Evolutionary conservation across 345 rosid genomes (phyloP).

Genomic region (Brassica nigra): DNA sequence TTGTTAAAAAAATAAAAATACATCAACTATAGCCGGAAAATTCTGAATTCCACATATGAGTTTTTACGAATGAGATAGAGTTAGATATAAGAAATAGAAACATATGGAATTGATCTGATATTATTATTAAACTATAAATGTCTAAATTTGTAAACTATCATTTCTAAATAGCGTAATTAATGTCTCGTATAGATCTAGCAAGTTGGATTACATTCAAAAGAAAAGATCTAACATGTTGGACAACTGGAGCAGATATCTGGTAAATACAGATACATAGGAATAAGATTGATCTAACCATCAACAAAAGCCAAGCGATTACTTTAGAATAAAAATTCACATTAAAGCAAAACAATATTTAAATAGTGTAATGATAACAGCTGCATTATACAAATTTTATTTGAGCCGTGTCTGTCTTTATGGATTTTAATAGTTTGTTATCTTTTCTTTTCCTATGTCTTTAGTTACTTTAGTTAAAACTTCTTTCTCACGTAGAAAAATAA

Average conservation of each 20-base stretch:
- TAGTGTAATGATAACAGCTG: constrained; percentile 43
- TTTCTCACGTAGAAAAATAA: constrained; percentile 29
- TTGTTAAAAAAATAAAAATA: not conserved
- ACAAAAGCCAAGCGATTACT: not conserved
- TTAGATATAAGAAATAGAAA: not conserved
- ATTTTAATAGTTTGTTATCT: constrained; percentile 29
- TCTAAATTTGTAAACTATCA: not conserved
- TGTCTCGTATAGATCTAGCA: not conserved
- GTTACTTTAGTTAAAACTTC: not conserved
- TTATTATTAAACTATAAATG: not conserved
- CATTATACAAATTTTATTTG: constrained; percentile 32
- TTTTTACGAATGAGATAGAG: not conserved
- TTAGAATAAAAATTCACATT: not conserved
- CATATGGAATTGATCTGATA: not conserved
- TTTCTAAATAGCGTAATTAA: not conserved
- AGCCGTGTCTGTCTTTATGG: constrained; percentile 37
- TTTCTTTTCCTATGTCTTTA: constrained; percentile 34
- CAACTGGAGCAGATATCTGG: constrained; percentile 11
- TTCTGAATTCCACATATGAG: not conserved
- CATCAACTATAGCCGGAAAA: not conserved
- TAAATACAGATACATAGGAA: constrained; percentile 17
- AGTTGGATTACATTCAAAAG: not conserved
- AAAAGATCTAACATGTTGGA: not conserved
- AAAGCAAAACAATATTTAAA: constrained; percentile 22
- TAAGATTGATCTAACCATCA: constrained; percentile 19